Percentiles rank a stretch among this genome's conserved stretches.
These are phyloP conservation scores for Penicillium maclennaniae DNA, from an alignment of 495 filamentous ascomycete species.

Conservation along the genomic window DNA sequence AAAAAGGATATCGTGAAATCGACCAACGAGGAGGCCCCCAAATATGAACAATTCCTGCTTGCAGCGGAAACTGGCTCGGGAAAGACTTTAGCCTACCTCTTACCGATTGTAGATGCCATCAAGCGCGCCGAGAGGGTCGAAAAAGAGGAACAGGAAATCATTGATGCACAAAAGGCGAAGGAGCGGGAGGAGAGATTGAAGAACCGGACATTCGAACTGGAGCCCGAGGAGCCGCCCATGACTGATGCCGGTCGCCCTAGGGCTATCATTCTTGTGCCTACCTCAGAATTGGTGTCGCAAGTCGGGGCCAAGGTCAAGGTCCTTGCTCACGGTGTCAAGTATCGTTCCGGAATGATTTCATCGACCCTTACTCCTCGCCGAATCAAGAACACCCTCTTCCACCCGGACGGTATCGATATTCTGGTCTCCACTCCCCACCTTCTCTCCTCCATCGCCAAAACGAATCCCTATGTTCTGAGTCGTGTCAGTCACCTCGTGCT, in stretches of 20 bases:
- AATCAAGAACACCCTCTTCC: slow-evolving; percentile 84
- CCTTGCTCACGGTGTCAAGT: slow-evolving; percentile 77
- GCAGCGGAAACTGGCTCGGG: slow-evolving; percentile 97
- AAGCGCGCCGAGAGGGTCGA: slow-evolving; percentile 73
- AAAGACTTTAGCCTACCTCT: slow-evolving; percentile 88
- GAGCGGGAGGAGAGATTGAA: slow-evolving; percentile 46
- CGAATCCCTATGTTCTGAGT: slow-evolving; percentile 82
- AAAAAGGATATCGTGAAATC: slow-evolving; percentile 23
- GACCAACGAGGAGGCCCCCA: slow-evolving; percentile 29
- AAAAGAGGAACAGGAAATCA: slow-evolving; percentile 47
- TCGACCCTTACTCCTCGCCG: slow-evolving; percentile 67
- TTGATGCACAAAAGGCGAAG: slow-evolving; percentile 45
- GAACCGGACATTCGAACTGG: slow-evolving; percentile 49
- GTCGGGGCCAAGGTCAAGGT: slow-evolving; percentile 74
- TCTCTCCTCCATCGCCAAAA: slow-evolving; percentile 76
- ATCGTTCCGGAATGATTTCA: slow-evolving; percentile 75
- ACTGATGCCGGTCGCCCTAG: slow-evolving; percentile 72
- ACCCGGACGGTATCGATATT: slow-evolving; percentile 76
- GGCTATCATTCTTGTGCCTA: slow-evolving; percentile 86
- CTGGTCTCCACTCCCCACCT: slow-evolving; percentile 86
- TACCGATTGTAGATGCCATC: slow-evolving; percentile 76
- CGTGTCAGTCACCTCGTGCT: slow-evolving; percentile 82
- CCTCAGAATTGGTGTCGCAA: slow-evolving; percentile 88
- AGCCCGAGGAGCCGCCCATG: slow-evolving; percentile 49
- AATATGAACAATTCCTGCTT: slow-evolving; percentile 73